Evolutionary conservation across 352 stramenopile species (phyloP).

Genomic region (Phytophthora sansomeana): DNA sequence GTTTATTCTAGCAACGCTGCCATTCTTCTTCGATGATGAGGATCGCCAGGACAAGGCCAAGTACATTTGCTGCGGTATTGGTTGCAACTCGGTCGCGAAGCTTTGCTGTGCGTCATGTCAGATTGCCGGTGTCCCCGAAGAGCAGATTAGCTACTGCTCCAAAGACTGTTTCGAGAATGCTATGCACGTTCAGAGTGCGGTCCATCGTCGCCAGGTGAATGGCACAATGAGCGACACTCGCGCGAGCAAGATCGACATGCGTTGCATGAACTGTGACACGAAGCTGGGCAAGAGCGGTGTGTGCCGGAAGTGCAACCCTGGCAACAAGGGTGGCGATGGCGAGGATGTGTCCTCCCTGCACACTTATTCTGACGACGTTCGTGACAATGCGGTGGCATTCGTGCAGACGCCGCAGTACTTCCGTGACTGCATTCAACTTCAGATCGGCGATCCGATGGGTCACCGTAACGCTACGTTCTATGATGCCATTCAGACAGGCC

Average conservation of each 20-base stretch:
- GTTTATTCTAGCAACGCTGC: slow-evolving; percentile 76
- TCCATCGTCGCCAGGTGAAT: slow-evolving; percentile 87
- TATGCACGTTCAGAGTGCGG: slow-evolving; percentile 79
- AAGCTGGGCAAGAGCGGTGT: slow-evolving; percentile 79
- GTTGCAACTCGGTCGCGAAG: slow-evolving; percentile 82
- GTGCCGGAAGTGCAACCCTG: slow-evolving; percentile 78
- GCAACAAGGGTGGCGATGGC: slow-evolving; percentile 44
- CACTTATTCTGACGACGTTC: slow-evolving; percentile 82
- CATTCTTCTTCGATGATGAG: slow-evolving; percentile 86
- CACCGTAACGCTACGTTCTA: slow-evolving; percentile 90
- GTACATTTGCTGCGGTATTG: slow-evolving; percentile 78
- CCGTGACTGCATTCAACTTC: slow-evolving; percentile 82
- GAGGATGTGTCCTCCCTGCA: slow-evolving; percentile 73
- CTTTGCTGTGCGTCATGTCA: slow-evolving; percentile 87
- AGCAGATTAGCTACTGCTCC: slow-evolving; percentile 88
- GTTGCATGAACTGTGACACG: slow-evolving; percentile 76
- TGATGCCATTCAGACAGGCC: slow-evolving; percentile 86
- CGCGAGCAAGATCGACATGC: slow-evolving; percentile 73
- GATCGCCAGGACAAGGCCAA: slow-evolving; percentile 79
- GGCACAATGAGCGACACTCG: slow-evolving; percentile 79
- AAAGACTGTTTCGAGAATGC: slow-evolving; percentile 90
- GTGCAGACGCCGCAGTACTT: slow-evolving; percentile 90
- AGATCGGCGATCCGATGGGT: slow-evolving; percentile 82
- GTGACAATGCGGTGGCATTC: slow-evolving; percentile 80
- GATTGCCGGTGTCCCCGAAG: slow-evolving; percentile 83